Conservation (phyloP, 768 basidiomycete species). For the Cystofilobasidium bisporidii region DNA sequence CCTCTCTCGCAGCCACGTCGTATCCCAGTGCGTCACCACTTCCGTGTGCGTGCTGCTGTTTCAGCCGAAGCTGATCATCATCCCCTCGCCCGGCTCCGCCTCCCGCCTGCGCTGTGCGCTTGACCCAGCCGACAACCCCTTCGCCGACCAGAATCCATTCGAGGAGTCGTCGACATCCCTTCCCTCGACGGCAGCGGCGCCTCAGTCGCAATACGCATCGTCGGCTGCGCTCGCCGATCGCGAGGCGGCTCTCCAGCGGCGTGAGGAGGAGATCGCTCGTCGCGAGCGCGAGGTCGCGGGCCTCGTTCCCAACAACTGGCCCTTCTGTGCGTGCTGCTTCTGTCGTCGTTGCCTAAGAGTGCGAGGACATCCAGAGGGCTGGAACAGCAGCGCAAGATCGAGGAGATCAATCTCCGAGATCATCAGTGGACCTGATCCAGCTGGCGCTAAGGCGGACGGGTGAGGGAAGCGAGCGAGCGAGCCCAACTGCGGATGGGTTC, state of each 20-base stretch:
- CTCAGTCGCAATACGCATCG: background rate
- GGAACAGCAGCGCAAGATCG: background rate
- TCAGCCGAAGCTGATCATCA: too few species aligned
- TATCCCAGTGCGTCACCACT: too few species aligned
- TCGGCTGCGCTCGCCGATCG: constrained; percentile 12
- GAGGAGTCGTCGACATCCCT: background rate
- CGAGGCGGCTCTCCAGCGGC: constrained; percentile 20
- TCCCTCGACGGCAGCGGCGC: background rate
- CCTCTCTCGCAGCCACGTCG: too few species aligned
- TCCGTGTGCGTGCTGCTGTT: too few species aligned
- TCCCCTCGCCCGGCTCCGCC: too few species aligned
- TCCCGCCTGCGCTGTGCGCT: too few species aligned
- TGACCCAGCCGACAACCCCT: constrained; percentile 25
- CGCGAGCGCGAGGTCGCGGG: constrained; percentile 22
- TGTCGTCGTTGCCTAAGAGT: background rate
- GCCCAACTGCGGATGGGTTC: background rate
- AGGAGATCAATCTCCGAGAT: too few species aligned
- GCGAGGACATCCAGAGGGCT: background rate
- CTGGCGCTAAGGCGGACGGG: too few species aligned
- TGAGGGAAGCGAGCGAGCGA: too few species aligned
- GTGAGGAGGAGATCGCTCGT: constrained; percentile 19
- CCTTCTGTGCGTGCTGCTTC: constrained; percentile 14
- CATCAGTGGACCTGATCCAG: too few species aligned
- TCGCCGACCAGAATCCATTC: constrained; percentile 27
- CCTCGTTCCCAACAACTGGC: constrained; percentile 24